phyloP scores from a whole-genome alignment of 2,329 filamentous ascomycete species.

The Cordyceps javanica region DNA sequence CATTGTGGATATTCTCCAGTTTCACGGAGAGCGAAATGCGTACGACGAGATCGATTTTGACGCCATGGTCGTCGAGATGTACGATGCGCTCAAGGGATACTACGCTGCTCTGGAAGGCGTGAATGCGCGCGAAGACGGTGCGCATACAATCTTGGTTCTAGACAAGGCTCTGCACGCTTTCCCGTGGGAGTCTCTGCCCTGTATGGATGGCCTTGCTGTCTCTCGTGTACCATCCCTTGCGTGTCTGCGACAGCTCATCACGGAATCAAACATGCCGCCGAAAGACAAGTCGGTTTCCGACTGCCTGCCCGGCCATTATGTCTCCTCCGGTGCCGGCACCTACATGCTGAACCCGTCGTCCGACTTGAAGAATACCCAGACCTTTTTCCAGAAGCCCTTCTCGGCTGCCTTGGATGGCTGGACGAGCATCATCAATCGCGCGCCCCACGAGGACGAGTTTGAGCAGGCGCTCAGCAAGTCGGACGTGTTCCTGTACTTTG shows the following conservation, averaged over 20 bases:
- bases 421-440: slow-evolving; percentile 60
- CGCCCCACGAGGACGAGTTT: slow-evolving; percentile 74
- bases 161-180: slow-evolving; percentile 89
- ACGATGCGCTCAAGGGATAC: slow-evolving; percentile 77
- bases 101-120: slow-evolving; percentile 46
- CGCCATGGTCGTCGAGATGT: slow-evolving; percentile 77
- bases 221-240: slow-evolving; percentile 84
- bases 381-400: slow-evolving; percentile 62
- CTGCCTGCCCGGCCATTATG: slow-evolving; percentile 41
- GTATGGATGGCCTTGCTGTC: slow-evolving; percentile 70
- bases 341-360: slow-evolving; percentile 88
- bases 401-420: slow-evolving; percentile 55
- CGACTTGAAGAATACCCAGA: slow-evolving; percentile 75
- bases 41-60: slow-evolving; percentile 99
- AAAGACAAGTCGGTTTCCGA: not conserved
- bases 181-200: slow-evolving; percentile 93
- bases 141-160: slow-evolving; percentile 80
- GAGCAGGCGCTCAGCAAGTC: slow-evolving; percentile 57
- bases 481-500: slow-evolving; percentile 85
- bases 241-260: slow-evolving; percentile 69
- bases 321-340: slow-evolving; percentile 51
- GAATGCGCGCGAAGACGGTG: slow-evolving; percentile 35
- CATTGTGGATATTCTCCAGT: slow-evolving; percentile 91
- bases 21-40: slow-evolving; percentile 91
- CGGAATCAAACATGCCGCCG: slow-evolving; percentile 36